phyloP scores from a whole-genome alignment of 129 eudicot genomes.

The Arctium minus region DNA sequence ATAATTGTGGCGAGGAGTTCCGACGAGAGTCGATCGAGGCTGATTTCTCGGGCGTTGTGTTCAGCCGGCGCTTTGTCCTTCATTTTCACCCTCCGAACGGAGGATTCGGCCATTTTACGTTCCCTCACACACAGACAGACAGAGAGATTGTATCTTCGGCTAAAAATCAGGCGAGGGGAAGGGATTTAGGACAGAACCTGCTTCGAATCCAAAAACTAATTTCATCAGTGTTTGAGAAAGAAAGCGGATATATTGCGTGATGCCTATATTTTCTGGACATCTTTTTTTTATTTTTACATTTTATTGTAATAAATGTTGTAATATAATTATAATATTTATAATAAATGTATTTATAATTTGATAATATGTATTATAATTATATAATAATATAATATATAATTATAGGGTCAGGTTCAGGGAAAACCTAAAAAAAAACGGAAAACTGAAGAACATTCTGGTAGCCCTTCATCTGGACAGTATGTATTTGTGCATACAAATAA shows the following conservation, averaged over 20 bases:
- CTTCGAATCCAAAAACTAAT: conserved; percentile 1
- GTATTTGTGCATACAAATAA: no score
- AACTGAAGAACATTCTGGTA: no score
- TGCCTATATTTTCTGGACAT: background rate
- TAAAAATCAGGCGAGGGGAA: conserved; percentile 5
- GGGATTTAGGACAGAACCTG: conserved; percentile 21
- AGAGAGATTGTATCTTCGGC: background rate
- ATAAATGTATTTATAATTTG: no score
- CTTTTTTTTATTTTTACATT: background rate
- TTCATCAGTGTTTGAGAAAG: background rate
- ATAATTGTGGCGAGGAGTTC: conserved; percentile 68
- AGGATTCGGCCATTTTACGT: conserved; percentile 39
- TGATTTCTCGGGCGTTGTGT: conserved; percentile 16
- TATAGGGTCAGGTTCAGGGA: no score
- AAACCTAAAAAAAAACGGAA: no score
- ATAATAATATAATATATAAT: no score
- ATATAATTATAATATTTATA: no score
- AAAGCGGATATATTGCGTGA: conserved; percentile 15
- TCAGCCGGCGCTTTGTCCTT: conserved; percentile 17
- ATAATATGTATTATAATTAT: no score
- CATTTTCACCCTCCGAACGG: conserved; percentile 19
- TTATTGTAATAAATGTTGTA: background rate
- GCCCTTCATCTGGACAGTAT: no score
- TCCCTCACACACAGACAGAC: background rate
- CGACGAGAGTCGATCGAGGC: conserved; percentile 60